These are phyloP conservation scores for Colletotrichum sp. DNA, from an alignment of 2,329 filamentous ascomycete species.

Conservation along the genomic window DNA sequence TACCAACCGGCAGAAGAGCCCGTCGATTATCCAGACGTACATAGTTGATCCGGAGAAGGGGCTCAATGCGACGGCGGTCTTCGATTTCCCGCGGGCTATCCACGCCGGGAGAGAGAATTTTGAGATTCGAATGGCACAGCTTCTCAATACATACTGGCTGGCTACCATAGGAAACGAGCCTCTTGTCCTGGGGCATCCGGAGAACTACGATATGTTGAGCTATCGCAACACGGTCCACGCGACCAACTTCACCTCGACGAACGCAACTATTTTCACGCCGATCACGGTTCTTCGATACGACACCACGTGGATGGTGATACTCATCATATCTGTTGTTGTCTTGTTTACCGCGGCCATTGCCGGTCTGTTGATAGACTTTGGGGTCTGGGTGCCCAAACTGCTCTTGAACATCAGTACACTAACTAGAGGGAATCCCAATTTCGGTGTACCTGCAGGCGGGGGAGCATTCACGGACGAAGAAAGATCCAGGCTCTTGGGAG, in stretches of 20 bases:
- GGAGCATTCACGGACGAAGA: not conserved
- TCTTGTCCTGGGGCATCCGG: not conserved
- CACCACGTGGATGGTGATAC: not conserved
- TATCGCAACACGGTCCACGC: not conserved
- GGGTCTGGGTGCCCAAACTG: not conserved
- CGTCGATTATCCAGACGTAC: not conserved
- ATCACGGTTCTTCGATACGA: not conserved
- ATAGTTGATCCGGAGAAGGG: not conserved
- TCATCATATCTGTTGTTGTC: not conserved
- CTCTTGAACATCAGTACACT: not conserved
- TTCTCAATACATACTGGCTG: not conserved
- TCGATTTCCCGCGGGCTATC: not conserved
- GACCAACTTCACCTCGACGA: not conserved
- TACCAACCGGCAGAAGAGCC: not conserved
- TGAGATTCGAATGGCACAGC: not conserved
- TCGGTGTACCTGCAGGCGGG: not conserved
- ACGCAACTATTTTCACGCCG: not conserved
- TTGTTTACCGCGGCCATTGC: not conserved
- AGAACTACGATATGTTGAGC: not conserved
- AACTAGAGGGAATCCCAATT: not conserved
- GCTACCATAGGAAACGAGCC: not conserved
- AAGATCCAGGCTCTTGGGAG: not conserved
- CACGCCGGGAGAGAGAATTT: not conserved
- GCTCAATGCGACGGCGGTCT: not conserved
- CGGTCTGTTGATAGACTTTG: not conserved